These are phyloP conservation scores for Russula sp. DNA, from an alignment of 768 basidiomycete species.

Conservation along the genomic window DNA sequence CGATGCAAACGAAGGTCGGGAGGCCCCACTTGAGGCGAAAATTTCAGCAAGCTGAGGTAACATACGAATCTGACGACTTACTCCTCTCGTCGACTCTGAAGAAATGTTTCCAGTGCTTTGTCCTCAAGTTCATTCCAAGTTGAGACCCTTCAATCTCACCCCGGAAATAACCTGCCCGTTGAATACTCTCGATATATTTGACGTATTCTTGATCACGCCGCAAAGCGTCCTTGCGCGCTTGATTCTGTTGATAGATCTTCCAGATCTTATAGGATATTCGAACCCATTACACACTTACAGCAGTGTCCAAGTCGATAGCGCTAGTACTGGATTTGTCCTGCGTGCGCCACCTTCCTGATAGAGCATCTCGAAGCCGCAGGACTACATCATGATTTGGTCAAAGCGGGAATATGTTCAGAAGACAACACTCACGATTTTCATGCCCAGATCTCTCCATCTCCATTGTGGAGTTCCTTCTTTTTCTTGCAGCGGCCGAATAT, in stretches of 20 bases:
- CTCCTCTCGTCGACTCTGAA: conserved; percentile 63
- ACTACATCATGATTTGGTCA: conserved; percentile 42
- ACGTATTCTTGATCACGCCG: conserved; percentile 62
- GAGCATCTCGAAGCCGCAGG: conserved; percentile 96
- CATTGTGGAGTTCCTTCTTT: conserved; percentile 61
- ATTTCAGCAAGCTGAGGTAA: conserved; percentile 1
- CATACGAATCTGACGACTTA: conserved; percentile 41
- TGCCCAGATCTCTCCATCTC: conserved; percentile 81
- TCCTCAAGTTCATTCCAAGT: conserved; percentile 72
- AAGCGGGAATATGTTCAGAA: background rate
- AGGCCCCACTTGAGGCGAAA: conserved; percentile 45
- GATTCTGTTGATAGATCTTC: conserved; percentile 41
- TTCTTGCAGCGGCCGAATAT: conserved; percentile 75
- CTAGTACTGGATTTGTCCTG: conserved; percentile 41
- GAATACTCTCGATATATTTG: conserved; percentile 67
- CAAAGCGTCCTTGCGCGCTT: conserved; percentile 67
- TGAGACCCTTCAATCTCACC: conserved; percentile 73
- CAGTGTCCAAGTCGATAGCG: conserved; percentile 42
- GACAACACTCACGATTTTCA: conserved; percentile 73
- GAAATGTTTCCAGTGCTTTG: conserved; percentile 65
- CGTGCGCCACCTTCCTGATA: conserved; percentile 79
- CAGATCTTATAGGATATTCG: background rate
- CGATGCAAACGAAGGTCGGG: conserved; percentile 72
- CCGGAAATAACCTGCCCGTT: conserved; percentile 70
- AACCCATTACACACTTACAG: conserved; percentile 42